Evolutionary conservation across 331 rosid species (phyloP), one percentile per base, ranked within the genome.

Genomic region (Telfairia occidentalis): DNA sequence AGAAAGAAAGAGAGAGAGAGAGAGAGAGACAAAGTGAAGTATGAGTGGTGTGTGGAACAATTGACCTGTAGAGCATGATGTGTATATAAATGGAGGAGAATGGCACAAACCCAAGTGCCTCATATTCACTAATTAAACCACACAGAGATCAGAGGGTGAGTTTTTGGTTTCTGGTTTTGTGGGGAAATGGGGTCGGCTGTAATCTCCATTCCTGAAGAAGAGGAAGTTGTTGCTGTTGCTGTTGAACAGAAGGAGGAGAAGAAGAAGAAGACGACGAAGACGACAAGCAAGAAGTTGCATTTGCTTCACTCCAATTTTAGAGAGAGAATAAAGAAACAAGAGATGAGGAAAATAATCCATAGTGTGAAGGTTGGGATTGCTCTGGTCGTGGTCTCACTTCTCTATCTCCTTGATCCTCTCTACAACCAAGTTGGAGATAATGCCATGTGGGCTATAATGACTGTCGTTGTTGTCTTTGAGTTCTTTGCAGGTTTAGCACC

Each of bases 391-490:
- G 92, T 94, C 35, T 94, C 98, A 12, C 90, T 94, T 59, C 84
- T 94, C 7, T 91, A 84, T 81, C 89, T 91, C 40, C 57, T 91
- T 28, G 82, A 89, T 43, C 88, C 98, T 83, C 85, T 94, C 15
- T 94, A 85, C 77, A 37, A 83, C 0, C 86, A 83, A 76, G 88
- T 91, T 49, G 95, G 97, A 60, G 91, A 88, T 8, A 89, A 91
- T 79, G 97, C 96, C 74, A 89, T 91, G 97, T 94, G 98, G 98
- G 96, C 98, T 59, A 86, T 91, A 9, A 94, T 94, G 95, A 94
- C 98, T 1, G 98, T 94, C n/a, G 83, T 89, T 0, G 98, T 94
- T 72, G 81, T 89, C 73, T 91, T 88, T 69, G 98, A 94, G 82
- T 88, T 87, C 88, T 89, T 76, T 2, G 96, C 98, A 82, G 97